Evolutionary conservation across 2,329 filamentous ascomycete genomes (phyloP), one percentile per base, ranked within the genome.

Genomic region (Hypoxylon sp.): DNA sequence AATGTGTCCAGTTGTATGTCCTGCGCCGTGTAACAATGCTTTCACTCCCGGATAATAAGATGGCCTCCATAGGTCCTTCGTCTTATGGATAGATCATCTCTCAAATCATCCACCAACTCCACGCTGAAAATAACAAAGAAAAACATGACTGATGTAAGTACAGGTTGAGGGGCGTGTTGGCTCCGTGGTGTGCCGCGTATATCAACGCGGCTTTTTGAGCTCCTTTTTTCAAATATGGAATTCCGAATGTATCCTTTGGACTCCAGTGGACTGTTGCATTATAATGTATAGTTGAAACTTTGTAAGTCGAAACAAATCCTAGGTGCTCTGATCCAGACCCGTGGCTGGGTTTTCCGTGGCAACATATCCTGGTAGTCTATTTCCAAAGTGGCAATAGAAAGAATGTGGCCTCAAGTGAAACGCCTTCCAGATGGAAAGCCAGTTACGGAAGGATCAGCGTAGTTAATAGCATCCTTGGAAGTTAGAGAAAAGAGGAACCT

Each of bases 401-500:
- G 30, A 52, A 55, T 36, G 46, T 40, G 51, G 52, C 48, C 43
- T 52, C 37, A 16, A 20, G 48, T 51, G n/a, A 54, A 47, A 26
- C 41, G 47, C 26, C 35, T 59, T 52, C 52, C 19, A 12, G 29
- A 34, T 29, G 25, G 25, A 30, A 57, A 41, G 27, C 40, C 49
- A 51, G 37, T 42, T 57, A 56, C 51, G 53, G 54, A 25, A 36
- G 12, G 51, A 38, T 45, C 38, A 45, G 47, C 51, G 37, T 34
- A 58, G 48, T 58, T 78, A 81, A 68, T 78, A 76, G 64, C 72
- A 81, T 51, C 78, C 76, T 66, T 78, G 79, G 48, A 80, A 74
- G 51, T 78, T 74, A 38, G 74, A 70, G 61, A 82, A 75, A 42
- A 82, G 70, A 23, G 77, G 74, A 50, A 80, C 74, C 67, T 79